Evolutionary conservation across 345 rosid species (phyloP), one percentile per base, ranked within the genome.

Genomic region (Eucalyptus regnans): DNA sequence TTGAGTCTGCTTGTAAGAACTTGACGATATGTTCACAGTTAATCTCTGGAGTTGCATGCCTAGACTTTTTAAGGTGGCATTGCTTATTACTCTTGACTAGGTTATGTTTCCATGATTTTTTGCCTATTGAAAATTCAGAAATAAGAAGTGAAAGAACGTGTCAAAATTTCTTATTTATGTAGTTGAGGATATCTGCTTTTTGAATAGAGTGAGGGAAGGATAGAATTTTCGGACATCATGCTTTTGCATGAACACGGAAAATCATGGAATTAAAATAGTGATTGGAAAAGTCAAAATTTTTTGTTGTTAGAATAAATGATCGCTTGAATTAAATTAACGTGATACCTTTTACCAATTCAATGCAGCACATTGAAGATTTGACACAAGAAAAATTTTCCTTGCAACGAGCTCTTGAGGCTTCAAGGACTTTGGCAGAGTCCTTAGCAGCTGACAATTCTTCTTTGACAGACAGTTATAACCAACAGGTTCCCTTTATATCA

Each of bases 341-440:
- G 46, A 64, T 68, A 31, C 56, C 43, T 48, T 66, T 62, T 80
- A 49, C 44, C 89, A 22, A 85, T 87, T 37, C 46, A 87, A 22
- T 94, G 94, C 93, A 98, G 99, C 97, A 97, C 92, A 98, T 98
- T 91, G 99, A 98, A 93, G 99, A 98, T 92, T 92, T 98, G 93
- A 98, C 99, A 31, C 99, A 93, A 91, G 99, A 98, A 93, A 98
- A 97, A 88, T 98, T 96, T 92, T 93, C 98, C 86, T 92, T 98
- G 94, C 99, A 96, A 95, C 94, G 99, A 93, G 97, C 99, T 90
- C 98, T 98, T 86, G 99, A 98, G 92, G 97, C 98, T 90, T 97
- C 99, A 81, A 96, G 95, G 89, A 89, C 95, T 79, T 93, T 98
- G 89, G 96, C 99, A 27, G 99, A 97, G 93, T 97, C 99, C 64